Conservation (phyloP, 441 rosid species). For the Lepidium campestre region DNA sequence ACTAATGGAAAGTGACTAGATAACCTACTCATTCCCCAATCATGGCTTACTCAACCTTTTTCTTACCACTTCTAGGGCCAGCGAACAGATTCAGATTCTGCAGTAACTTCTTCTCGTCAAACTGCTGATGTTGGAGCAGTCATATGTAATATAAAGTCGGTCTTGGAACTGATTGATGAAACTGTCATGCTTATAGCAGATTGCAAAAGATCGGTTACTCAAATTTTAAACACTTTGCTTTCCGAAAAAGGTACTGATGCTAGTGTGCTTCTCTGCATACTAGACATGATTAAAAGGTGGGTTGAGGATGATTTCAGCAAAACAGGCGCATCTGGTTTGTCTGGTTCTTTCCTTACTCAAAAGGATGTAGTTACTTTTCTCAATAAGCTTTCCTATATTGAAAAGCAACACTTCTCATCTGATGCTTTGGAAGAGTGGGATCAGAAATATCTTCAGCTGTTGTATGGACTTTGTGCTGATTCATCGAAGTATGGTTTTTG, state of each 20-base stretch:
- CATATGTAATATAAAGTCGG: conserved; percentile 76
- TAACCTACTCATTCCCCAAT: conserved; percentile 1
- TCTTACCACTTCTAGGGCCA: conserved; percentile 53
- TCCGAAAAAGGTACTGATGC: conserved; percentile 96
- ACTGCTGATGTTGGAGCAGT: conserved; percentile 86
- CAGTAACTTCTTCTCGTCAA: conserved; percentile 88
- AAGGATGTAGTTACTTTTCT: conserved; percentile 89
- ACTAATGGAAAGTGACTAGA: background rate
- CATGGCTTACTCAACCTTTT: conserved; percentile 18
- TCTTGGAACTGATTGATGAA: conserved; percentile 80
- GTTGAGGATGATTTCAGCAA: conserved; percentile 78
- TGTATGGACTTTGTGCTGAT: conserved; percentile 87
- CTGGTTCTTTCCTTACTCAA: conserved; percentile 56
- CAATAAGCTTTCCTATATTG: conserved; percentile 92
- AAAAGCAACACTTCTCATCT: conserved; percentile 71
- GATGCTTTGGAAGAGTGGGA: conserved; percentile 92
- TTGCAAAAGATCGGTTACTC: conserved; percentile 81
- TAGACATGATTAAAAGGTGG: conserved; percentile 93
- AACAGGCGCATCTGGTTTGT: conserved; percentile 46
- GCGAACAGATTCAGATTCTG: conserved; percentile 83
- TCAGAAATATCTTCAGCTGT: conserved; percentile 86
- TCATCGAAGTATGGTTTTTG: conserved; percentile 59
- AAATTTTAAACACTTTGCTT: conserved; percentile 72
- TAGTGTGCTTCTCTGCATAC: conserved; percentile 87
- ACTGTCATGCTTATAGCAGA: conserved; percentile 85